phyloP scores from a whole-genome alignment of 2,329 filamentous ascomycete species.

The Penicillium sp. region DNA sequence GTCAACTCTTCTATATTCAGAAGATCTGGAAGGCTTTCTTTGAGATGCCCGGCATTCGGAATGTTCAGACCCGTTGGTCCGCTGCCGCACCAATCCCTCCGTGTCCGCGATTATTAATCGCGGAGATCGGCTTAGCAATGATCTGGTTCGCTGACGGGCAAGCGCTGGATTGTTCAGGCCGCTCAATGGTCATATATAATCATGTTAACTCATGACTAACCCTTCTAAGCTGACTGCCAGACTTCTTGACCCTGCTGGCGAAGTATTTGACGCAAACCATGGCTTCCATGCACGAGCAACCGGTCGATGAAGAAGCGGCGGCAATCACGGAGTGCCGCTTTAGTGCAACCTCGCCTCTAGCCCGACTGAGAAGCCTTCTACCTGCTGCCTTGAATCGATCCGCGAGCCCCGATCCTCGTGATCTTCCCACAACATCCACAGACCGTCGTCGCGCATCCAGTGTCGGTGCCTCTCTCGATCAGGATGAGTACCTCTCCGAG shows the following conservation, averaged over 20 bases:
- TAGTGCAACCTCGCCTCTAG: conserved; percentile 14
- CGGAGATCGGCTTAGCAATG: conserved; percentile 6
- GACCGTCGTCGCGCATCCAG: conserved; percentile 17
- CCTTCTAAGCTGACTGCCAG: background rate
- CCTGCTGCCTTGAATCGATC: background rate
- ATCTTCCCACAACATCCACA: conserved; percentile 15
- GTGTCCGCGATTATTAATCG: conserved; percentile 22
- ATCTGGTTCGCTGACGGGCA: conserved; percentile 9
- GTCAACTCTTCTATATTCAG: background rate
- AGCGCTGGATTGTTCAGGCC: conserved; percentile 6
- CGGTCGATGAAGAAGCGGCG: conserved; percentile 4
- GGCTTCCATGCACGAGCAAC: background rate
- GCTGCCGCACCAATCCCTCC: conserved; percentile 7
- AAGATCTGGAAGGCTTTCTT: background rate
- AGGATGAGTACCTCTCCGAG: conserved; percentile 16
- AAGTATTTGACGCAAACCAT: conserved; percentile 4
- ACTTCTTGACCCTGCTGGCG: background rate
- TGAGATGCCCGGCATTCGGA: background rate
- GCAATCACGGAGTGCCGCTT: conserved; percentile 10
- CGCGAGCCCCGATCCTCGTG: background rate
- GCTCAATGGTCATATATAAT: conserved; percentile 4
- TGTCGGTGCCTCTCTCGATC: conserved; percentile 15
- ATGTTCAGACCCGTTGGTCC: conserved; percentile 2
- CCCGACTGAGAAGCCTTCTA: conserved; percentile 10
- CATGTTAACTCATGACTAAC: conserved; percentile 6